Conservation (phyloP, 441 rosid genomes). For the Erodium trifolium region DNA sequence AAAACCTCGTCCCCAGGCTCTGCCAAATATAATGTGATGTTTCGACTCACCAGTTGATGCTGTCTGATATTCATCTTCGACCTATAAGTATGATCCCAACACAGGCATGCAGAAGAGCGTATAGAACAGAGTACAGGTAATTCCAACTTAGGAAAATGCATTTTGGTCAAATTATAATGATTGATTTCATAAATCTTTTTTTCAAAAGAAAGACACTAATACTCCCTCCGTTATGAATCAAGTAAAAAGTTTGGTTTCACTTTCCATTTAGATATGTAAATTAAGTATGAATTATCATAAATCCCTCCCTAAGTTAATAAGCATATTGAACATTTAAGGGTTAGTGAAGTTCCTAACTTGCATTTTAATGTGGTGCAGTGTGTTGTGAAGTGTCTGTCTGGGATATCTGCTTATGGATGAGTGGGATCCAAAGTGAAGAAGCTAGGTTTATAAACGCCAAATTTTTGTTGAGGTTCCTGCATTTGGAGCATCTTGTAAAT, state of each 20-base stretch:
- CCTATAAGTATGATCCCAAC: constrained; percentile 28
- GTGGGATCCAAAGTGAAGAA: constrained; percentile 20
- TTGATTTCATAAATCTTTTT: not conserved
- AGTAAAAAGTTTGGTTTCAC: not conserved
- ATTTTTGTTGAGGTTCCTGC: constrained; percentile 30
- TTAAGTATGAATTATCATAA: not conserved
- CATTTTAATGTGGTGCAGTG: constrained; percentile 21
- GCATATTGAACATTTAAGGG: too few relatives aligned
- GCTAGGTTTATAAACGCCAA: constrained; percentile 28
- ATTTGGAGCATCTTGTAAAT: constrained; percentile 51
- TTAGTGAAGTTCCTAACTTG: not conserved
- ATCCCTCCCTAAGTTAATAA: not conserved
- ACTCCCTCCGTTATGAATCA: not conserved
- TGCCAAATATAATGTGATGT: constrained; percentile 29
- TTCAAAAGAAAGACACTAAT: not conserved
- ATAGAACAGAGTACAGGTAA: constrained; percentile 40
- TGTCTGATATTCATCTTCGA: constrained; percentile 31
- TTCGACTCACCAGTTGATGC: constrained; percentile 20
- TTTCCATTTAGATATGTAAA: not conserved
- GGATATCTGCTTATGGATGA: constrained; percentile 33
- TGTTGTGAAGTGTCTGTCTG: constrained; percentile 14
- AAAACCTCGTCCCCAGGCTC: constrained; percentile 25
- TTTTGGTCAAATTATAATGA: not conserved
- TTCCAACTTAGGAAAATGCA: not conserved
- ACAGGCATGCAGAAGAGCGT: constrained; percentile 22